Conservation (phyloP, 768 basidiomycete genomes). For the Cyclocybe aegerita region DNA sequence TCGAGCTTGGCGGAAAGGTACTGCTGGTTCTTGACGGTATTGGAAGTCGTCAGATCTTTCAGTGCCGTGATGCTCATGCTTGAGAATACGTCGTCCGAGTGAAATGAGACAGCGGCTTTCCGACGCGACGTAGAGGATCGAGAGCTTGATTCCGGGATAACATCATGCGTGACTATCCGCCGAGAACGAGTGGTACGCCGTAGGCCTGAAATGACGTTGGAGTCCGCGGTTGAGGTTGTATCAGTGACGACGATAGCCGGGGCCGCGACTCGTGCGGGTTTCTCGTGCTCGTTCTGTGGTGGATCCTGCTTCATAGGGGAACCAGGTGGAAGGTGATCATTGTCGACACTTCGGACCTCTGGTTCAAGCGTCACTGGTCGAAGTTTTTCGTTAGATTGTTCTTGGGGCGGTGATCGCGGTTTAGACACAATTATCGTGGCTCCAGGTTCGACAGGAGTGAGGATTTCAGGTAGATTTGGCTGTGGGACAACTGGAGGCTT, state of each 20-base stretch:
- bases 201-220: slow-evolving; percentile 12
- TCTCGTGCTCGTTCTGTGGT: neutral
- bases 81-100: slow-evolving; percentile 44
- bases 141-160: slow-evolving; percentile 30
- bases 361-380: slow-evolving; percentile 6
- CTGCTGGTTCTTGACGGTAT: slow-evolving; percentile 72
- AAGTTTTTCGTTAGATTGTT: slow-evolving; percentile 1
- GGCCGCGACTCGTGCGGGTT: slow-evolving; percentile 2
- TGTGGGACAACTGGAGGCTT: neutral
- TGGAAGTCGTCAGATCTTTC: slow-evolving; percentile 67
- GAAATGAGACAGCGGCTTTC: slow-evolving; percentile 30
- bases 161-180: slow-evolving; percentile 36
- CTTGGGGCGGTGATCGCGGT: slow-evolving; percentile 1
- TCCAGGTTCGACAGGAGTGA: neutral
- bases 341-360: neutral
- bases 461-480: neutral
- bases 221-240: neutral
- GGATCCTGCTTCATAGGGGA: slow-evolving; percentile 24
- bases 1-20: slow-evolving; percentile 61
- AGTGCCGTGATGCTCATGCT: slow-evolving; percentile 71
- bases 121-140: slow-evolving; percentile 41
- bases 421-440: slow-evolving; percentile 1
- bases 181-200: slow-evolving; percentile 56
- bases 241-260: slow-evolving; percentile 7
- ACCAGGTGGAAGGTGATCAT: slow-evolving; percentile 14